These are phyloP conservation scores for Astragalus glycyphyllos DNA, from an alignment of 306 rosid genomes.

Conservation along the genomic window DNA sequence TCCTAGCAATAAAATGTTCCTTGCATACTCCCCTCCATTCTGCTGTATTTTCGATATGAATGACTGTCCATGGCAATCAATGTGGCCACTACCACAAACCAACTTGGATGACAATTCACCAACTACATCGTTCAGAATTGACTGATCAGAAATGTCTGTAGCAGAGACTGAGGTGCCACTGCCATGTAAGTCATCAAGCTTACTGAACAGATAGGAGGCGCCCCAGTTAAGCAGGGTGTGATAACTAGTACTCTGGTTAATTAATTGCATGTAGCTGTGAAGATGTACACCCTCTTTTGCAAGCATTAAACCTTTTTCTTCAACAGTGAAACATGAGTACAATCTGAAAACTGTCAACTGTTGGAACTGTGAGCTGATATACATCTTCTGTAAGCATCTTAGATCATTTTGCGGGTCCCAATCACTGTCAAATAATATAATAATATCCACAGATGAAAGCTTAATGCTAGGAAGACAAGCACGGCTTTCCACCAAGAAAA, in stretches of 20 bases:
- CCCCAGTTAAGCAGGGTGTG: slow-evolving; percentile 71
- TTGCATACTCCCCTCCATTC: slow-evolving; percentile 60
- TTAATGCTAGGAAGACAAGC: slow-evolving; percentile 68
- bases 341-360: slow-evolving; percentile 65
- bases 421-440: slow-evolving; percentile 78
- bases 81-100: slow-evolving; percentile 41
- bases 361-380: slow-evolving; percentile 60
- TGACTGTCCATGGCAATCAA: slow-evolving; percentile 42
- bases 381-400: slow-evolving; percentile 67
- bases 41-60: slow-evolving; percentile 55
- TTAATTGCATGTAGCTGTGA: slow-evolving; percentile 49
- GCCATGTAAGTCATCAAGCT: slow-evolving; percentile 63
- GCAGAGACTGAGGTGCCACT: slow-evolving; percentile 28
- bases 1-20: slow-evolving; percentile 48
- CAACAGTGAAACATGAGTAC: slow-evolving; percentile 65
- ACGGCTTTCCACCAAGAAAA: slow-evolving; percentile 71
- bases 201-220: slow-evolving; percentile 57
- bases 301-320: slow-evolving; percentile 68
- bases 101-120: slow-evolving; percentile 58
- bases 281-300: slow-evolving; percentile 65
- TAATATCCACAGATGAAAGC: slow-evolving; percentile 64
- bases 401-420: slow-evolving; percentile 72
- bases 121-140: slow-evolving; percentile 54
- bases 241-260: slow-evolving; percentile 49
- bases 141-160: slow-evolving; percentile 45